phyloP scores from a whole-genome alignment of 306 rosid species.

The Oemleria cerasiformis region DNA sequence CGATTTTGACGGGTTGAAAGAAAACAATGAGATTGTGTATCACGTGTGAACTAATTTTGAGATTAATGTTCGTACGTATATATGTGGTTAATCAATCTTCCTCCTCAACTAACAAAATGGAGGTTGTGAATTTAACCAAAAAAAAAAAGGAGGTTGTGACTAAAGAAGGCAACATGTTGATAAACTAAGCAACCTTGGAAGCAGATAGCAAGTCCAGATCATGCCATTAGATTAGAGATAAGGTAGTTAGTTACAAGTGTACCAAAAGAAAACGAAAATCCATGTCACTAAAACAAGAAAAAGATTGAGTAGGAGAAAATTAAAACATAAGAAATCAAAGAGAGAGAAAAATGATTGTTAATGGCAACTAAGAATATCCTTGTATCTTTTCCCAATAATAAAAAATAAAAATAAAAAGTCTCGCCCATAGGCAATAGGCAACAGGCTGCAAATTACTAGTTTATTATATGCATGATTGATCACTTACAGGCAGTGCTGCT shows the following conservation, averaged over 20 bases:
- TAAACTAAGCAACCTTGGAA: slow-evolving; percentile 15
- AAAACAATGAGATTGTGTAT: neutral
- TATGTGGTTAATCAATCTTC: neutral
- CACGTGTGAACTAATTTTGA: neutral
- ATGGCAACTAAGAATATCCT: neutral
- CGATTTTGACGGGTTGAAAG: neutral
- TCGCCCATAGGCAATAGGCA: neutral
- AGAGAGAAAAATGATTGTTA: slow-evolving; percentile 27
- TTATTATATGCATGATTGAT: slow-evolving; percentile 7
- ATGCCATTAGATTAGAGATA: slow-evolving; percentile 5
- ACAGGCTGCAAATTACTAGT: neutral
- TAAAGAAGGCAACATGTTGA: slow-evolving; percentile 20
- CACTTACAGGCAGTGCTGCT: too few relatives aligned
- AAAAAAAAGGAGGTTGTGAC: neutral
- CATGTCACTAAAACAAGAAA: slow-evolving; percentile 19
- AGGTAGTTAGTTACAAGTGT: slow-evolving; percentile 15
- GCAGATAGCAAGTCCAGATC: slow-evolving; percentile 31
- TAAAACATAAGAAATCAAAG: slow-evolving; percentile 12
- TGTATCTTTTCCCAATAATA: neutral
- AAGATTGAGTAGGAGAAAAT: slow-evolving; percentile 21
- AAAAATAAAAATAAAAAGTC: slow-evolving; percentile 2
- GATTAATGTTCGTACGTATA: neutral
- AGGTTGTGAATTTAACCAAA: too few relatives aligned
- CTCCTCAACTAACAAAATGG: neutral
- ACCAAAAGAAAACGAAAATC: slow-evolving; percentile 5